These are phyloP conservation scores for Aspergillus leporis DNA, from an alignment of 495 filamentous ascomycete genomes.

Conservation along the genomic window DNA sequence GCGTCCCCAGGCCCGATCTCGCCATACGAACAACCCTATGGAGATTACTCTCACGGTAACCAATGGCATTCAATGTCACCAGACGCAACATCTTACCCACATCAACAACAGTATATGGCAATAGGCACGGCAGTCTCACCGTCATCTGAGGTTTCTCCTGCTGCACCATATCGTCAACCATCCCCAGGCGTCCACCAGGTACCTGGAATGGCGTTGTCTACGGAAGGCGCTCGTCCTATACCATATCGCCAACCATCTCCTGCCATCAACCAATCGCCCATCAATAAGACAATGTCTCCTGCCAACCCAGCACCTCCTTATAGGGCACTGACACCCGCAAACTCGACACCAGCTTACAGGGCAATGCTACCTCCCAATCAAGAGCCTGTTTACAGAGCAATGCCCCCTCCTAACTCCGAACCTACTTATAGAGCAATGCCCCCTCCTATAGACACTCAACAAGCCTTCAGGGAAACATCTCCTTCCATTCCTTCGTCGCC, in stretches of 20 bases:
- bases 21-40: constrained; percentile 33
- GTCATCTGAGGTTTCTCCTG: constrained; percentile 18
- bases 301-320: constrained; percentile 30
- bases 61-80: constrained; percentile 20
- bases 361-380: constrained; percentile 11
- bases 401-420: constrained; percentile 29
- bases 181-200: constrained; percentile 29
- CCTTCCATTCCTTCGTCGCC: constrained; percentile 35
- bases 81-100: constrained; percentile 30
- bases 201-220: neutral
- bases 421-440: constrained; percentile 6
- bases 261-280: constrained; percentile 21
- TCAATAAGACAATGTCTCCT: constrained; percentile 30
- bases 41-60: constrained; percentile 24
- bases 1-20: constrained; percentile 24
- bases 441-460: neutral
- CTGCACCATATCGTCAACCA: constrained; percentile 30
- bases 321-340: neutral
- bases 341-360: neutral
- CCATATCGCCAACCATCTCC: constrained; percentile 19
- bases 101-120: constrained; percentile 20
- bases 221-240: constrained; percentile 6
- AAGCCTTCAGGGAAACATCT: constrained; percentile 14
- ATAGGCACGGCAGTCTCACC: constrained; percentile 10
- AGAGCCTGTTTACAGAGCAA: constrained; percentile 21